Conservation (phyloP, 495 filamentous ascomycete species). For the Aspergillus conjunctus region DNA sequence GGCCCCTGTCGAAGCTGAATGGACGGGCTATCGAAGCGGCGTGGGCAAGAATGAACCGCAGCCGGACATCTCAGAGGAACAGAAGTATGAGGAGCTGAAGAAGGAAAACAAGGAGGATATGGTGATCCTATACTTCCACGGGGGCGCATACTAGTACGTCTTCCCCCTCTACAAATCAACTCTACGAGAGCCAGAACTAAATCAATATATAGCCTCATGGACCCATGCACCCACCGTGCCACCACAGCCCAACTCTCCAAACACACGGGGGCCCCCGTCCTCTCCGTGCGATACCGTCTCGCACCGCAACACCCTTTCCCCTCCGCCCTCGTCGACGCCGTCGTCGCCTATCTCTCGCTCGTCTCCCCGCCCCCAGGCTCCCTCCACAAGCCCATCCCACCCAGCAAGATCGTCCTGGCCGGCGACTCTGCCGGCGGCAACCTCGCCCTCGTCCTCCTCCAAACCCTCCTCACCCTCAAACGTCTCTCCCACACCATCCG, state of each 20-base stretch:
- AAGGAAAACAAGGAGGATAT: slow-evolving; percentile 65
- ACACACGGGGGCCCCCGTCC: slow-evolving; percentile 59
- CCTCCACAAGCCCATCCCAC: slow-evolving; percentile 66
- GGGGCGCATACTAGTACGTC: slow-evolving; percentile 74
- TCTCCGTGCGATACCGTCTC: slow-evolving; percentile 85
- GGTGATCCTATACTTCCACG: slow-evolving; percentile 85
- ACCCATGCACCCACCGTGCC: slow-evolving; percentile 67
- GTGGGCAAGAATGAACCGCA: slow-evolving; percentile 56
- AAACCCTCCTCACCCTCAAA: slow-evolving; percentile 70
- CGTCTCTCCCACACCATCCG: slow-evolving; percentile 52
- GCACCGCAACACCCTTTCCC: slow-evolving; percentile 85
- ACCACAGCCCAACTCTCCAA: slow-evolving; percentile 49
- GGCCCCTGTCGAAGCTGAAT: slow-evolving; percentile 74
- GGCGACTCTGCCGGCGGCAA: slow-evolving; percentile 93
- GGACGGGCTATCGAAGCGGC: slow-evolving; percentile 72
- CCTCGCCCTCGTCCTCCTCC: slow-evolving; percentile 69
- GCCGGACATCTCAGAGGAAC: slow-evolving; percentile 63
- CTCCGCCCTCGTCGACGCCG: slow-evolving; percentile 77
- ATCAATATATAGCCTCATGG: slow-evolving; percentile 57
- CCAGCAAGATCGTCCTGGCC: slow-evolving; percentile 72
- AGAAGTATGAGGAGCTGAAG: slow-evolving; percentile 74
- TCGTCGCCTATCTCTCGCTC: slow-evolving; percentile 79
- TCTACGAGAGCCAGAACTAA: not conserved
- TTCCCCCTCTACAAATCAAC: not conserved
- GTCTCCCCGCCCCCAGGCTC: slow-evolving; percentile 77